These are phyloP conservation scores for Brasenia schreberi DNA, from an alignment of 164 flowering plant species.

Conservation along the genomic window DNA sequence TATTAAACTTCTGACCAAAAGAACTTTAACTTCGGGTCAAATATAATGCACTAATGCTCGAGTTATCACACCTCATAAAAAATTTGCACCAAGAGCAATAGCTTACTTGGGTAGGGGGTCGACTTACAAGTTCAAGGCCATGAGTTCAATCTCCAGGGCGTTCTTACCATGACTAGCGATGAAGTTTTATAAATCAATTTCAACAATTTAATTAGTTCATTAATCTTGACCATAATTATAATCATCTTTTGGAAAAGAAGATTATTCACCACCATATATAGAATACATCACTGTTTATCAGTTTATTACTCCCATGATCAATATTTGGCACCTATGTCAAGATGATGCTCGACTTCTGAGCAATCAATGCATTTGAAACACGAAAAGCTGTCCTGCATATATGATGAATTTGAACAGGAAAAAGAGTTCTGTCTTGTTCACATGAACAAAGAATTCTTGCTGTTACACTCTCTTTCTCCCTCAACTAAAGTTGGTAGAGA, in stretches of 20 bases:
- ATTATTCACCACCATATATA: not conserved
- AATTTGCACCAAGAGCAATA: too few relatives aligned
- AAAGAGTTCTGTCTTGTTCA: not conserved
- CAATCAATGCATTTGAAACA: not conserved
- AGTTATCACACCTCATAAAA: too few relatives aligned
- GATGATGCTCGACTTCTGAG: not conserved
- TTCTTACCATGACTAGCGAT: too few relatives aligned
- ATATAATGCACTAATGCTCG: too few relatives aligned
- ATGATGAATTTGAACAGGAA: not conserved
- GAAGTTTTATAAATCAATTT: too few relatives aligned
- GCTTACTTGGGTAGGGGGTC: too few relatives aligned
- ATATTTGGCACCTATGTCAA: not conserved
- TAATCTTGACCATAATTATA: too few relatives aligned
- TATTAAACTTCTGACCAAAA: not conserved
- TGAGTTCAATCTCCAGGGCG: too few relatives aligned
- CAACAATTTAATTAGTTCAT: too few relatives aligned
- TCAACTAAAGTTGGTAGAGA: not conserved
- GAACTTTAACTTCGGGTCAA: too few relatives aligned
- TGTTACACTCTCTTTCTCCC: not conserved
- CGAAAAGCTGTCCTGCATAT: not conserved
- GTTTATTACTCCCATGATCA: not conserved
- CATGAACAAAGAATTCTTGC: not conserved
- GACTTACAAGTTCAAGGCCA: too few relatives aligned
- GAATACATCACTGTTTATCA: too few relatives aligned
- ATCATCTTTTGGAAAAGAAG: not conserved